Conservation (phyloP, 331 rosid genomes). For the Pyracantha coccinea region DNA sequence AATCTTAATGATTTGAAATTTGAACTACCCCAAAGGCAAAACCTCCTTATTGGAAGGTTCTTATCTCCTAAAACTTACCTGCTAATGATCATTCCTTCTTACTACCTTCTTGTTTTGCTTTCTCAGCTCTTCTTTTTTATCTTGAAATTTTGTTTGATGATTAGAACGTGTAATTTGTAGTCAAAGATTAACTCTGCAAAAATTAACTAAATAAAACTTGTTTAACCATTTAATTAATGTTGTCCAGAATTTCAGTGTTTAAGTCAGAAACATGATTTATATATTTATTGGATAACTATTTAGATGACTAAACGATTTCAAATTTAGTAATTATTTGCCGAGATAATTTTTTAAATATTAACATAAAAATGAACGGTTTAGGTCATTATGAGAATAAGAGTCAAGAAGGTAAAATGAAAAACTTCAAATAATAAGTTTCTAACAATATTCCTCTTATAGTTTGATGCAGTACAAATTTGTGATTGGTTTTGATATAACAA, state of each 20-base stretch:
- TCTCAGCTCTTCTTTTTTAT: not conserved
- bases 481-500: not conserved
- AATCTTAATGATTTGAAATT: not conserved
- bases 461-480: too few species aligned
- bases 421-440: too few species aligned
- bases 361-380: too few species aligned
- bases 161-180: not conserved
- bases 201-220: too few species aligned
- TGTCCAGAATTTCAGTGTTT: not conserved
- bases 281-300: too few species aligned
- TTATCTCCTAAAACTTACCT: too few species aligned
- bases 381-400: not conserved
- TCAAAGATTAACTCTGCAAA: too few species aligned
- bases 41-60: not conserved
- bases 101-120: not conserved
- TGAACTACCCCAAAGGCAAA: not conserved
- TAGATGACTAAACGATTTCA: too few species aligned
- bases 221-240: not conserved
- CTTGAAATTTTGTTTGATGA: not conserved
- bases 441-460: too few species aligned
- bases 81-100: not conserved
- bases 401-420: not conserved
- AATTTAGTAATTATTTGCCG: too few species aligned
- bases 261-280: too few species aligned
- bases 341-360: not conserved